Evolutionary conservation across 306 rosid genomes (phyloP), one percentile per base, ranked within the genome.

Genomic region (Cucurbita ficifolia): DNA sequence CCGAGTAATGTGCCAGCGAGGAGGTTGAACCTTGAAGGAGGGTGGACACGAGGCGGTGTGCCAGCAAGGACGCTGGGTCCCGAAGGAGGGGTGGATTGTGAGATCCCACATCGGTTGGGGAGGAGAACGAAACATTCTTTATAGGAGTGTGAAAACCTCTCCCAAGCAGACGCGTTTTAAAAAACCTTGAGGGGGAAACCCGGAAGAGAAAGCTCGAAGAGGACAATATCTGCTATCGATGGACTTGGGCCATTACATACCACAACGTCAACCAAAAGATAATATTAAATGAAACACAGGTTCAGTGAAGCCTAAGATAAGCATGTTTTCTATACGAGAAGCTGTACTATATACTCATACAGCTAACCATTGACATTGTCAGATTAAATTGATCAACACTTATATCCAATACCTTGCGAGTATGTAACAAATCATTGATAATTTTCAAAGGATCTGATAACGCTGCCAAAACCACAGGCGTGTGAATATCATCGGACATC

Each of bases 401-500:
- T 69, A 4, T 53, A 8, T 60, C 35, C 0, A 39, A 70, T 86
- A 90, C 99, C 97, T 89, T 84, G 10, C 91, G 96, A 46, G 97
- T 89, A 77, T 86, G 92, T 52, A 94, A 83, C 75, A 94, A 83
- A 85, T 94, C 99, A 78, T 94, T 94, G 53, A 89, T 87, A 67
- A 78, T 82, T 81, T 94, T 94, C 72, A 94, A 82, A 48, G 97
- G 97, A 39, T 91, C 99, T 70, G 96, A 91, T 38, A 94, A 70
- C 53, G 89, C 88, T 43, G 96, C 96, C 77, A 94, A 83, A 59
- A 86, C 92, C 74, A 82, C 96, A 35, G 96, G 75, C 74, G 97
- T 91, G 79, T 86, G 97, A 83, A 94, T 90, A 84, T 94, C 97
- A 83, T 91, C 99, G 0, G 92, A 87, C 96, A 94, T 91, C 42